phyloP scores from a whole-genome alignment of 129 eudicot species.

The Chrysanthemum seticuspe region DNA sequence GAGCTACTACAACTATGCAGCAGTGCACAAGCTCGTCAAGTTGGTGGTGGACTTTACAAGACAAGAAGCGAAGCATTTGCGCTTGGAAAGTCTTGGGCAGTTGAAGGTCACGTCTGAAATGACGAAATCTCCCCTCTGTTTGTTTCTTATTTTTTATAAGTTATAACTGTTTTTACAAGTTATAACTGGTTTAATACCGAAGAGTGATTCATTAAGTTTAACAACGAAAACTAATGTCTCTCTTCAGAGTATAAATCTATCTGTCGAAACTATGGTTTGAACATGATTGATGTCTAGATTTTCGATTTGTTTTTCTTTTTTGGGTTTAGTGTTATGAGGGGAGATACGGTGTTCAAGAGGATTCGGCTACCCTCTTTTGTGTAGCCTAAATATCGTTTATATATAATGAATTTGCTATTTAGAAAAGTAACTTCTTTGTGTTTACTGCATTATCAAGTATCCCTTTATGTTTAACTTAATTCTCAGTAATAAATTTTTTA shows the following conservation, averaged over 20 bases:
- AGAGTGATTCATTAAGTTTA: neutral
- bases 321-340: neutral
- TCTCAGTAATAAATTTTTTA: too few relatives aligned
- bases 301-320: neutral
- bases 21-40: neutral
- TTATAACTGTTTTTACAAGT: neutral
- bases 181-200: neutral
- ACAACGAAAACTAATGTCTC: neutral
- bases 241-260: neutral
- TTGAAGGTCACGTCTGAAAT: neutral
- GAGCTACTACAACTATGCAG: neutral
- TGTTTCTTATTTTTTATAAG: neutral
- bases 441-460: too few relatives aligned
- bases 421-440: too few relatives aligned
- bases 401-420: too few relatives aligned
- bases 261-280: neutral
- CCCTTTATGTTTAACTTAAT: too few relatives aligned
- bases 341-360: neutral
- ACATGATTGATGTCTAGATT: neutral
- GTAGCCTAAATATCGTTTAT: slow-evolving; percentile 16
- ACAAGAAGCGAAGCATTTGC: slow-evolving; percentile 9
- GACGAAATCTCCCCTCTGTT: neutral
- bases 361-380: slow-evolving; percentile 2
- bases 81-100: neutral
- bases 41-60: slow-evolving; percentile 8